Evolutionary conservation across 495 filamentous ascomycete genomes (phyloP).

Genomic region (Penicillium manginii): DNA sequence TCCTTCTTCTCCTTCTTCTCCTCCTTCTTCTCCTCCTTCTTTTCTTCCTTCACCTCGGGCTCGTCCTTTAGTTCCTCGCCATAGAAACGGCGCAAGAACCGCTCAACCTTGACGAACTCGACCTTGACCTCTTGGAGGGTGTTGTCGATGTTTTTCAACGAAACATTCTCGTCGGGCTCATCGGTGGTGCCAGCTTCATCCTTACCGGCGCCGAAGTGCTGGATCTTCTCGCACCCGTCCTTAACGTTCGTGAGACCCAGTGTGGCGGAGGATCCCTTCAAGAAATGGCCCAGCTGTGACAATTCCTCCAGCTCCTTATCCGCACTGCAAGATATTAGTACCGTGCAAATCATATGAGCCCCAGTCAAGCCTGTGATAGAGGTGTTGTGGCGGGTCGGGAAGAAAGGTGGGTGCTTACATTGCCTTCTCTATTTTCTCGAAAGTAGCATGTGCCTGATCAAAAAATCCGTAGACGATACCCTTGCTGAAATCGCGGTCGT

Average conservation of each 20-base stretch:
- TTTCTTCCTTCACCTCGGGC: conserved; percentile 20
- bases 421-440: conserved; percentile 77
- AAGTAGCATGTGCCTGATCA: conserved; percentile 85
- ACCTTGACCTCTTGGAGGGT: conserved; percentile 71
- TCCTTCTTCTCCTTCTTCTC: conserved; percentile 18
- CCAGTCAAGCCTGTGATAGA: too few species aligned
- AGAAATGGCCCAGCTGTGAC: conserved; percentile 87
- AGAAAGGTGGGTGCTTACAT: conserved; percentile 64
- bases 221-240: conserved; percentile 93
- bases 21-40: conserved; percentile 12
- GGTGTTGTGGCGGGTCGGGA: background rate
- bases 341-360: too few species aligned
- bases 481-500: conserved; percentile 75
- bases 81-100: conserved; percentile 74
- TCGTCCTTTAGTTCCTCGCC: conserved; percentile 40
- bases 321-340: conserved; percentile 49
- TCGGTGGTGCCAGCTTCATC: conserved; percentile 73
- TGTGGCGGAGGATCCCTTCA: conserved; percentile 98
- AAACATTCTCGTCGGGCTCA: conserved; percentile 62
- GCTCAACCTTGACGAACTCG: conserved; percentile 78
- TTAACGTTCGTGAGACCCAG: conserved; percentile 90
- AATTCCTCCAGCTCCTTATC: conserved; percentile 68
- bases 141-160: conserved; percentile 67
- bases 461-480: conserved; percentile 93
- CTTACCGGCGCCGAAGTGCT: conserved; percentile 81